Conservation (phyloP, 2,329 filamentous ascomycete species). For the Colletotrichum sp. region DNA sequence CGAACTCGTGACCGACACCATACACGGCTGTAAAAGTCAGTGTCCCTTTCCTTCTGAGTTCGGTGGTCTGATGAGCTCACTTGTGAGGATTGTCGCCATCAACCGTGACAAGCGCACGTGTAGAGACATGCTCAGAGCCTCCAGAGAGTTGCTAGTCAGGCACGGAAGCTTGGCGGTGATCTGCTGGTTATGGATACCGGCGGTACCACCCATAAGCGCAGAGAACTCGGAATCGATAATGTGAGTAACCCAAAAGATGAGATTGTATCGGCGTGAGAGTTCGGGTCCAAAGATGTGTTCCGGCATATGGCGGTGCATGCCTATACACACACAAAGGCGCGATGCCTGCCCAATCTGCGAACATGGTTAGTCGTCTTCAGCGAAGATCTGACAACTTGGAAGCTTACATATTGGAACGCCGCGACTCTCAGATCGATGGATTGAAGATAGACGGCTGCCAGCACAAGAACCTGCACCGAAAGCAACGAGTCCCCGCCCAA, state of each 20-base stretch:
- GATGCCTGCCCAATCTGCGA: not conserved
- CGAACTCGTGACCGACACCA: not conserved
- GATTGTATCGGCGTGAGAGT: not conserved
- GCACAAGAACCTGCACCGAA: not conserved
- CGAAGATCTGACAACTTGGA: not conserved
- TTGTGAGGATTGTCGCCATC: not conserved
- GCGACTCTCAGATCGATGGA: not conserved
- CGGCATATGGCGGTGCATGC: not conserved
- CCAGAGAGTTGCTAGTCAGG: not conserved
- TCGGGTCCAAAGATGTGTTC: not conserved
- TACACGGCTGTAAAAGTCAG: not conserved
- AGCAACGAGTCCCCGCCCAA: not conserved
- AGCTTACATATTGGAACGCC: not conserved
- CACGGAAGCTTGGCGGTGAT: not conserved
- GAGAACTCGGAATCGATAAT: not conserved
- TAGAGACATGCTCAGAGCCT: not conserved
- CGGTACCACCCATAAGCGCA: not conserved
- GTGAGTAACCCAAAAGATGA: not conserved
- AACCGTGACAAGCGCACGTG: not conserved
- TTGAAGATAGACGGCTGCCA: not conserved
- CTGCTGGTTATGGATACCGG: not conserved
- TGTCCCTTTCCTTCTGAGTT: not conserved
- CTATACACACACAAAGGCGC: not conserved
- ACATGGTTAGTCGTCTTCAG: not conserved
- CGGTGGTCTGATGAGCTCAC: not conserved